Evolutionary conservation across 2,329 filamentous ascomycete genomes (phyloP).

Genomic region (Cercospora citrullina): DNA sequence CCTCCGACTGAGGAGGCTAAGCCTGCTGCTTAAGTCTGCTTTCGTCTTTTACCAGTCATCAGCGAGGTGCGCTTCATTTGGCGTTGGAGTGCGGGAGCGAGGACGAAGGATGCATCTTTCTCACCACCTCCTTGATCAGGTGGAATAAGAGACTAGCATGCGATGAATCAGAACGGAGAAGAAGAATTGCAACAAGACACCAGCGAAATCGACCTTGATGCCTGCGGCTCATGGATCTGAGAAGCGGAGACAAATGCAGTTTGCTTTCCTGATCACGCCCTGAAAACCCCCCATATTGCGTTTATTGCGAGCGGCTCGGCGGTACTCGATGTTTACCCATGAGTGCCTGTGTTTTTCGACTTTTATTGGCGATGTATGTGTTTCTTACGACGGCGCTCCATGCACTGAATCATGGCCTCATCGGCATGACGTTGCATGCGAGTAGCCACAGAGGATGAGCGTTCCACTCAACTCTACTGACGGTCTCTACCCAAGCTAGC

Average conservation of each 20-base stretch:
- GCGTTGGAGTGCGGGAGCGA: conserved; percentile 25
- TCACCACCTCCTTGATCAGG: conserved; percentile 14
- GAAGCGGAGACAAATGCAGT: conserved; percentile 11
- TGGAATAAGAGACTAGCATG: conserved; percentile 13
- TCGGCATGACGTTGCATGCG: conserved; percentile 1
- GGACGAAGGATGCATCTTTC: conserved; percentile 24
- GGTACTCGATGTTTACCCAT: conserved; percentile 17
- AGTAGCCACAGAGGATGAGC: conserved; percentile 6
- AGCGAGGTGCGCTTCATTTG: conserved; percentile 23
- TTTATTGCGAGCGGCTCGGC: conserved; percentile 15
- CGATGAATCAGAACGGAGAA: conserved; percentile 19
- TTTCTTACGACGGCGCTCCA: conserved; percentile 11
- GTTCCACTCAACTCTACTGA: conserved; percentile 14
- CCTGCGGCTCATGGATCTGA: conserved; percentile 15
- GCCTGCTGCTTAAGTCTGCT: conserved; percentile 27
- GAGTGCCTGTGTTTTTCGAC: conserved; percentile 16
- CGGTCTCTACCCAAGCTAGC: conserved; percentile 20
- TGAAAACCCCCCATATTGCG: conserved; percentile 11
- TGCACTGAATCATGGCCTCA: conserved; percentile 4
- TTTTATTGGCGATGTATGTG: conserved; percentile 14
- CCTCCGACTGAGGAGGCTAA: conserved; percentile 42
- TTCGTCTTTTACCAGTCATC: conserved; percentile 21
- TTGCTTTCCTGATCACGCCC: conserved; percentile 10
- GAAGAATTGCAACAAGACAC: conserved; percentile 16
- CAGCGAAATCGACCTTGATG: conserved; percentile 15